A percentile compares a stretch with the other conserved stretches of the same genome.
Evolutionary conservation across 495 filamentous ascomycete species (phyloP).

Genomic region (Parachaetomium inaequale): DNA sequence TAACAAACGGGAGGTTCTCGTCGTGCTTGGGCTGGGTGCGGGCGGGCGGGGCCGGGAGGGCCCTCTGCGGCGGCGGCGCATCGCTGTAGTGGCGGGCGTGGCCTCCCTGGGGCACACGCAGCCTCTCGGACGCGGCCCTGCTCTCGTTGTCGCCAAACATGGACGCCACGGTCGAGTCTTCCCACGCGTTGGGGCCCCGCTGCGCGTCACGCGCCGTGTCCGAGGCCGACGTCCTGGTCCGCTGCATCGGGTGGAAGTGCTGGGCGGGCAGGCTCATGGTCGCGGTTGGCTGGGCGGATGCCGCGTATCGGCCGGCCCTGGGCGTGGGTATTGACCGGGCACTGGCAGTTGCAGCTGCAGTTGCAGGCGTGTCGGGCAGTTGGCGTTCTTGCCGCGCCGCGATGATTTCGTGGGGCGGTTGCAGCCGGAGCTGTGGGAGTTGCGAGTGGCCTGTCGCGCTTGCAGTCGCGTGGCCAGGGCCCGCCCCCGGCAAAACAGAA

Average conservation of each 20-base stretch:
- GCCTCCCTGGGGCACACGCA: slow-evolving; percentile 25
- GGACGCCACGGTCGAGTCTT: slow-evolving; percentile 38
- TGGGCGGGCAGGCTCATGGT: slow-evolving; percentile 22
- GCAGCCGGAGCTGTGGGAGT: slow-evolving; percentile 25
- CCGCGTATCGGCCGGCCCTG: slow-evolving; percentile 20
- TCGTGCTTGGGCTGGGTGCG: slow-evolving; percentile 15
- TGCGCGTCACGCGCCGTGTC: slow-evolving; percentile 26
- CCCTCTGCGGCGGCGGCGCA: slow-evolving; percentile 5
- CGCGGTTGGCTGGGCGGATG: slow-evolving; percentile 18
- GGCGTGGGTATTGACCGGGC: slow-evolving; percentile 27
- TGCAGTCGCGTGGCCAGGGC: slow-evolving; percentile 10
- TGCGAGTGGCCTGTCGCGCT: slow-evolving; percentile 13
- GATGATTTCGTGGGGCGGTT: slow-evolving; percentile 15
- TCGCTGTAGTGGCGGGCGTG: slow-evolving; percentile 31
- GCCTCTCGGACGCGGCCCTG: slow-evolving; percentile 30
- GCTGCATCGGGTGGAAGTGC: slow-evolving; percentile 32
- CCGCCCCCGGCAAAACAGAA: not conserved
- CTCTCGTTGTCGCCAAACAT: slow-evolving; percentile 35
- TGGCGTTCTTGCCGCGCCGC: slow-evolving; percentile 3
- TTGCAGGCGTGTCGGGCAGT: slow-evolving; percentile 14
- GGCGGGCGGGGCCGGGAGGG: slow-evolving; percentile 8
- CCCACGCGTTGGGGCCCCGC: slow-evolving; percentile 33
- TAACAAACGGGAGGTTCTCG: slow-evolving; percentile 34
- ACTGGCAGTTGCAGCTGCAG: too few species aligned
- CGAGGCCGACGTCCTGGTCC: slow-evolving; percentile 30